Evolutionary conservation across 768 basidiomycete genomes (phyloP), one percentile per base, ranked within the genome.

Genomic region (Trametes cubensis): DNA sequence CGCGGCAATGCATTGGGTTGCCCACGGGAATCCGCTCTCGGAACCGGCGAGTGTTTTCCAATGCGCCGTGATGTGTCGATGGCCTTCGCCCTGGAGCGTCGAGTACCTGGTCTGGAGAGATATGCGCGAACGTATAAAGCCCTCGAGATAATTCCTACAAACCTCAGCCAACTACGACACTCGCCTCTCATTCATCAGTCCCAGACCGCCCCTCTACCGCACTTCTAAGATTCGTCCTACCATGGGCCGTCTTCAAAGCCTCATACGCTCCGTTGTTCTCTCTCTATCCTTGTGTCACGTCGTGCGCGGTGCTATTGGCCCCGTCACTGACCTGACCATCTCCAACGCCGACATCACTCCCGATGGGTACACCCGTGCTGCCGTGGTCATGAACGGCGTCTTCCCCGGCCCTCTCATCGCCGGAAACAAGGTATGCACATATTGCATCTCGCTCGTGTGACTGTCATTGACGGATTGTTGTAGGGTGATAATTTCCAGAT

Each of bases 321-420:
- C 72, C 15, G 57, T 70, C 23, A 56, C 71, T 14, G 66, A 73
- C 47, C 48, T 75, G 3, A 57, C 58, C 20, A 66, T 76, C 49
- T 41, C 64, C 23, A 71, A 75, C 41, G 64, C 63, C 15, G 38
- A 67, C n/a, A 61, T 77, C n/a, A 34, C 70, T 2, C 75, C 75
- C 11, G 76, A 76, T 58, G 76, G 76, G 2, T 74, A 62, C 55
- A 40, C 58, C n/a, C 63, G 74, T 14, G 57, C 63, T 21, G 66
- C 62, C 2, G 64, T 70, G 15, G 53, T 69, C 11, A 60, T 62
- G 25, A 65, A 68, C 41, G 65, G 60, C 18, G 56, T 45, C 17
- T 66, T 68, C 50, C 71, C 71, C 23, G 68, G 66, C 6, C 70
- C 69, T 15, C 48, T 66, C 21, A 65, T 72, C 34, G 55, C 55